phyloP scores from a whole-genome alignment of 1,139 yeast genomes.

The Pichia sp. region DNA sequence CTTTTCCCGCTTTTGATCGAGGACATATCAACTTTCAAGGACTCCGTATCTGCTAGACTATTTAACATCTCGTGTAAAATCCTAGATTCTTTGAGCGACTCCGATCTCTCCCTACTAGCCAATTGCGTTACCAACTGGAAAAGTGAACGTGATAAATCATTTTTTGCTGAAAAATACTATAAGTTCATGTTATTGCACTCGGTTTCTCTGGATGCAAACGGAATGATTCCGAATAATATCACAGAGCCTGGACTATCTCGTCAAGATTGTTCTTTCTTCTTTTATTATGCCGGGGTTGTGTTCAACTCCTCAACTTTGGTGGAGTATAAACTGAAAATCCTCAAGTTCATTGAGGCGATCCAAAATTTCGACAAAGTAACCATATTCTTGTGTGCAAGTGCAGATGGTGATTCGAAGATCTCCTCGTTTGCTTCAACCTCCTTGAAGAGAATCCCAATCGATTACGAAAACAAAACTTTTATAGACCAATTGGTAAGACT shows the following conservation, averaged over 20 bases:
- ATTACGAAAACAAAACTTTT: conserved; percentile 46
- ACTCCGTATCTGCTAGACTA: conserved; percentile 50
- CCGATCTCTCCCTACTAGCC: neutral
- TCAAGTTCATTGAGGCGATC: conserved; percentile 35
- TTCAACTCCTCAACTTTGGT: conserved; percentile 48
- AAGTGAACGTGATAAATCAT: conserved; percentile 37
- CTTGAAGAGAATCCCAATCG: conserved; percentile 47
- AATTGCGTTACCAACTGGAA: conserved; percentile 33
- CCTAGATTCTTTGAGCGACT: conserved; percentile 39
- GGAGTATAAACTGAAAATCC: conserved; percentile 43
- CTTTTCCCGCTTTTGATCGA: conserved; percentile 48
- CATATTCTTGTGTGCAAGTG: conserved; percentile 59
- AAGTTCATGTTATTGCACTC: conserved; percentile 58
- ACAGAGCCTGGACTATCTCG: conserved; percentile 61
- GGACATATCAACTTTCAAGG: conserved; percentile 38
- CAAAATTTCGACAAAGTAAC: conserved; percentile 39
- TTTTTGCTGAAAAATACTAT: conserved; percentile 44
- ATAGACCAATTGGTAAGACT: conserved; percentile 43
- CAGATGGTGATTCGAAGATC: conserved; percentile 53
- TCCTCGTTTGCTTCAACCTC: conserved; percentile 48
- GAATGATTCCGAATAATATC: conserved; percentile 37
- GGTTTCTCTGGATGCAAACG: conserved; percentile 32
- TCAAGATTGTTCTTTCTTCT: conserved; percentile 54
- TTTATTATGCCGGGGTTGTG: conserved; percentile 61
- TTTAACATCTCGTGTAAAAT: conserved; percentile 59